Evolutionary conservation across 805 yeast genomes (phyloP), one percentile per base, ranked within the genome.

Genomic region (Lipomyces oligophaga): DNA sequence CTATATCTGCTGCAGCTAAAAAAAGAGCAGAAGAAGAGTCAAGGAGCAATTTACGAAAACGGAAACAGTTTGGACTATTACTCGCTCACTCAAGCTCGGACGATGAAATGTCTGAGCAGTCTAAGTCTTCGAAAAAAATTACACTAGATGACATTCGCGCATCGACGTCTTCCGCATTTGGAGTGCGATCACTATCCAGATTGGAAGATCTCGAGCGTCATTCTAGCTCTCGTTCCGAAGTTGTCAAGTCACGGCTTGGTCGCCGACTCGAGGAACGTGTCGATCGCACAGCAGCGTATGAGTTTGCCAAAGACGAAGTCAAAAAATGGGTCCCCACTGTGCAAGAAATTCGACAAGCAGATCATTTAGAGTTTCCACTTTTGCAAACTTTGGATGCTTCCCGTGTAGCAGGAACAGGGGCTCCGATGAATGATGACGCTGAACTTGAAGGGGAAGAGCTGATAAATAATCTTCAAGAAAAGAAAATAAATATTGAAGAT

Each of bases 231-330:
- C 54, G 45, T 38, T 45, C 67, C 15, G 72, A 73, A 52, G 74
- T 90, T 1, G 67, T 87, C 39, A 76, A 83, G 0, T 81, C 87
- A 10, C 97, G 97, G 1, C 72, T 88, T 44, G 96, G 97, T 1
- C 78, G 79, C 59, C 78, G 95, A 56, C 80, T 90, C 45, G 95
- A 88, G 66, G 78, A 85, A 58, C 79, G 93, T 62, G 77, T 83
- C 56, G 96, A 89, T 58, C 77, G 97, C 62, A 75, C 73, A 47
- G 97, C 90, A 1, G 97, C 98, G 0, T 89, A 85, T 63, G 94
- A 85, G 47, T 76, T 93, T 27, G 80, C 96, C 36, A 87, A 82
- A 57, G 83, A 82, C 34, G 95, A 93, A 62, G 85, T 90, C 4
- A 74, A 79, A 49, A 84, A 83, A 65, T 93, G 98, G 97, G 77